Evolutionary conservation across 2,329 filamentous ascomycete genomes (phyloP), one percentile per base, ranked within the genome.

Genomic region (Balansia obtecta): DNA sequence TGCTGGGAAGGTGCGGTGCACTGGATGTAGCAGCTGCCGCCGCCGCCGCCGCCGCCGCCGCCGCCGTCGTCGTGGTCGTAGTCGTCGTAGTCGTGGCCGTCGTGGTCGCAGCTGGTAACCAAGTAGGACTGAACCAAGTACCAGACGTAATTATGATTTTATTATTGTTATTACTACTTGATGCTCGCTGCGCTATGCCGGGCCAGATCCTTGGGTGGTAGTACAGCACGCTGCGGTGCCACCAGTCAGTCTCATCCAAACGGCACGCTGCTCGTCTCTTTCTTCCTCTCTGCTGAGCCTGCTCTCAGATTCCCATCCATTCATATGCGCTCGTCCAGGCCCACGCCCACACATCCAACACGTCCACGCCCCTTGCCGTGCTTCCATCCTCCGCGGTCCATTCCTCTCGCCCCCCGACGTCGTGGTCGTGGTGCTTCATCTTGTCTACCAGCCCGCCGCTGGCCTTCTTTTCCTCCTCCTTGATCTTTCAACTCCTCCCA

Each of bases 391-490:
- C 52, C 51, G 55, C 53, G 51, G 52, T 50, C 52, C 56, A 53
- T 60, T 64, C 60, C 60, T 59, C 61, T 57, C 55, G 55, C 59
- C 58, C 57, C 58, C 58, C 58, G 13, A 16, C 18, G 20, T 22
- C 27, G 43, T 44, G 46, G 16, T 18, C 15, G 18, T 50, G 45
- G 41, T 33, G 43, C 45, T 44, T 44, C 57, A 60, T 55, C 62
- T 60, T 60, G 54, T 58, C 60, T 59, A 47, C 50, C 56, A 56
- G 54, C 56, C n/a, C n/a, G 54, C 58, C 61, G 54, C 59, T 58
- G 53, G 55, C 57, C 57, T 58, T 52, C 56, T 53, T 54, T 57
- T 52, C 52, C 54, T 56, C 54, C 51, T 56, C 49, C 52, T 42
- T 55, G 57, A 58, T 57, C 60, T 52, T 52, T 55, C 59, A 58